These are phyloP conservation scores for Fusarium transvaalense DNA, from an alignment of 2,329 filamentous ascomycete species.

Conservation along the genomic window DNA sequence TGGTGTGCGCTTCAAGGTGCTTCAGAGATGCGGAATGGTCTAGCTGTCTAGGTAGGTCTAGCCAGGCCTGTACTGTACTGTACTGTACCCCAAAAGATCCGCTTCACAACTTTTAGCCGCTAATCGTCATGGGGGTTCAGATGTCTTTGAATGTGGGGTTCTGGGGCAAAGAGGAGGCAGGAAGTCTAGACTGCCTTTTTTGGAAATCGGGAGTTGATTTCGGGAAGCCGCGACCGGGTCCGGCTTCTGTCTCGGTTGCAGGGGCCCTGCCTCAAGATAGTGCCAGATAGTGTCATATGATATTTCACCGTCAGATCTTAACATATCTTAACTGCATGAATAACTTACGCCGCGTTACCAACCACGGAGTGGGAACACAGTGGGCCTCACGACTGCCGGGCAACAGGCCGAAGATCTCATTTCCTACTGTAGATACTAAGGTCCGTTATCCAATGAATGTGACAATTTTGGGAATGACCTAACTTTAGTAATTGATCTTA, in stretches of 20 bases:
- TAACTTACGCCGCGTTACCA: background rate
- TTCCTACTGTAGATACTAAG: slow-evolving; percentile 7
- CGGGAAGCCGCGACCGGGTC: slow-evolving; percentile 45
- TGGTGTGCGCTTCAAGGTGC: background rate
- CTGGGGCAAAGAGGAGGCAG: slow-evolving; percentile 45
- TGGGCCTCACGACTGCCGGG: slow-evolving; percentile 27
- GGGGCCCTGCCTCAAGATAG: slow-evolving; percentile 8
- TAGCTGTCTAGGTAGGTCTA: no score
- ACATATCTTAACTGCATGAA: slow-evolving; percentile 16
- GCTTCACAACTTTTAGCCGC: slow-evolving; percentile 15
- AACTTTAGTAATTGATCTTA: background rate
- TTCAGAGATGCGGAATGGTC: slow-evolving; percentile 7
- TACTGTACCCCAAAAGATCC: slow-evolving; percentile 12
- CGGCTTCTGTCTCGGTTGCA: slow-evolving; percentile 47
- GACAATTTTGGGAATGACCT: slow-evolving; percentile 1
- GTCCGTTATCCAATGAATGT: slow-evolving; percentile 3
- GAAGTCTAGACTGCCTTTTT: slow-evolving; percentile 41
- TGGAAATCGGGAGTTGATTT: slow-evolving; percentile 49
- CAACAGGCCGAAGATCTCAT: slow-evolving; percentile 26
- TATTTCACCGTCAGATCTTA: background rate
- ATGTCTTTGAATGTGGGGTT: slow-evolving; percentile 42
- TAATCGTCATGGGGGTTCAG: slow-evolving; percentile 39
- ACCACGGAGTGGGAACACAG: slow-evolving; percentile 14
- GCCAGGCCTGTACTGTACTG: slow-evolving; percentile 14
- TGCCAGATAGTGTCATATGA: background rate